A percentile compares a stretch with the other conserved stretches of the same genome.
Conservation (phyloP, 352 stramenopile species). For the Phytopythium vexans region DNA sequence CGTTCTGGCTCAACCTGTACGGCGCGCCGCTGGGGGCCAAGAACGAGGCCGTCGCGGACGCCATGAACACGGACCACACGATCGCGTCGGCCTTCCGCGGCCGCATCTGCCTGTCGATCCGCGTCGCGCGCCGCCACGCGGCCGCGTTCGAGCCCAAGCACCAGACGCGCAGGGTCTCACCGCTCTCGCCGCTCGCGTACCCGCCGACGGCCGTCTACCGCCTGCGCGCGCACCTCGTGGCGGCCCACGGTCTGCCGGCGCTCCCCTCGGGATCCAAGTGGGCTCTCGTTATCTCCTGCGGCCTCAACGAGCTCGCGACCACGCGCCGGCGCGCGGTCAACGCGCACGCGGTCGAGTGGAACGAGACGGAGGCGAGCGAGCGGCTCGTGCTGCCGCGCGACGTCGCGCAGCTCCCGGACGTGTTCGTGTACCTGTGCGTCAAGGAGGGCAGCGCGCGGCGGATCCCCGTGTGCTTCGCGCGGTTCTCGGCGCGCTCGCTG, state of each 20-base stretch:
- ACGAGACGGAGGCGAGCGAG: slow-evolving; percentile 69
- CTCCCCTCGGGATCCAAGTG: slow-evolving; percentile 28
- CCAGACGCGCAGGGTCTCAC: slow-evolving; percentile 42
- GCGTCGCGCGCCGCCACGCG: slow-evolving; percentile 46
- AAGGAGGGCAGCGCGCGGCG: slow-evolving; percentile 55
- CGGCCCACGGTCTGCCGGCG: slow-evolving; percentile 51
- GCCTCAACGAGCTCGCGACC: slow-evolving; percentile 39
- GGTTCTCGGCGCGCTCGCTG: slow-evolving; percentile 64
- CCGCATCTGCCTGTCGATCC: slow-evolving; percentile 63
- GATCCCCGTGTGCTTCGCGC: slow-evolving; percentile 64
- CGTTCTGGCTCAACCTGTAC: slow-evolving; percentile 79
- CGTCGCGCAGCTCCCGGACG: slow-evolving; percentile 64
- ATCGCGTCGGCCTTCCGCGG: slow-evolving; percentile 77
- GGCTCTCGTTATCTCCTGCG: slow-evolving; percentile 54
- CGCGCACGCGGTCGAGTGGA: slow-evolving; percentile 78
- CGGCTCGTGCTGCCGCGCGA: slow-evolving; percentile 58
- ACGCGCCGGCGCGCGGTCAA: slow-evolving; percentile 58
- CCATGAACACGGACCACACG: slow-evolving; percentile 61
- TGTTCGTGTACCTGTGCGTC: slow-evolving; percentile 78
- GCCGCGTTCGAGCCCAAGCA: slow-evolving; percentile 64
- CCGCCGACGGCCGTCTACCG: slow-evolving; percentile 55
- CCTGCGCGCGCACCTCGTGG: slow-evolving; percentile 66
- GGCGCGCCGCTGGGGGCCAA: slow-evolving; percentile 51
- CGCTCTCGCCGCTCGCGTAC: slow-evolving; percentile 31
- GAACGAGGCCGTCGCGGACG: slow-evolving; percentile 27